Evolutionary conservation across 2,329 filamentous ascomycete genomes (phyloP).

Genomic region (Chaetomiaceae sp.): DNA sequence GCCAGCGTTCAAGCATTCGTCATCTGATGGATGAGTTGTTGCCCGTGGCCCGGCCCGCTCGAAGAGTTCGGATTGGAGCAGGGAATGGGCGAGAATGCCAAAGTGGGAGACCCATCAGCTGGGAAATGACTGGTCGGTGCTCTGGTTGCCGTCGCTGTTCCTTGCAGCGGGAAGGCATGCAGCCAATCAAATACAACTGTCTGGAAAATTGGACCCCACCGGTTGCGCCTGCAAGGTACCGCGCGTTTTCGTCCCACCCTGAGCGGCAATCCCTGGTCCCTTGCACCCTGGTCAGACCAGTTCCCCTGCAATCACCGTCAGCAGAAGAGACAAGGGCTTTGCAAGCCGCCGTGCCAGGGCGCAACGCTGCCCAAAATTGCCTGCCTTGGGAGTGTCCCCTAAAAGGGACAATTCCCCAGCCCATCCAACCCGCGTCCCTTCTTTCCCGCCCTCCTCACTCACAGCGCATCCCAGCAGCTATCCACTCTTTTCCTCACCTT

Average conservation of each 20-base stretch:
- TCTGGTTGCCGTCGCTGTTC: constrained; percentile 8
- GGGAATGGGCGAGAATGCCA: constrained; percentile 3
- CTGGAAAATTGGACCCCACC: background rate
- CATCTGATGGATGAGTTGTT: constrained; percentile 17
- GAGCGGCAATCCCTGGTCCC: constrained; percentile 7
- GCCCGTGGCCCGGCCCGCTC: background rate
- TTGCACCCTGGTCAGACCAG: background rate
- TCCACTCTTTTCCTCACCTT: constrained; percentile 25
- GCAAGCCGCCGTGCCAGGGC: constrained; percentile 10
- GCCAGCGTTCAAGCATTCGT: constrained; percentile 5
- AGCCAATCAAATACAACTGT: background rate
- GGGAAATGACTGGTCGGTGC: constrained; percentile 10
- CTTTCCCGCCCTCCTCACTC: constrained; percentile 10
- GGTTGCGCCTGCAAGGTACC: constrained; percentile 20
- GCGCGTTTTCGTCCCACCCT: constrained; percentile 12
- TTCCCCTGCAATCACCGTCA: background rate
- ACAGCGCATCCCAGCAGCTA: constrained; percentile 22
- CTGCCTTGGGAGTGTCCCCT: constrained; percentile 7
- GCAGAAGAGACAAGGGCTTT: constrained; percentile 1
- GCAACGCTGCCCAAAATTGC: constrained; percentile 9
- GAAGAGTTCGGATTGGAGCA: constrained; percentile 9
- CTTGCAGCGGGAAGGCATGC: constrained; percentile 3
- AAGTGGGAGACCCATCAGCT: background rate
- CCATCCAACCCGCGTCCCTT: constrained; percentile 11
- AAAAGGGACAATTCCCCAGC: constrained; percentile 22